phyloP scores from a whole-genome alignment of 2,329 filamentous ascomycete genomes.

The Clonostachys byssicola region DNA sequence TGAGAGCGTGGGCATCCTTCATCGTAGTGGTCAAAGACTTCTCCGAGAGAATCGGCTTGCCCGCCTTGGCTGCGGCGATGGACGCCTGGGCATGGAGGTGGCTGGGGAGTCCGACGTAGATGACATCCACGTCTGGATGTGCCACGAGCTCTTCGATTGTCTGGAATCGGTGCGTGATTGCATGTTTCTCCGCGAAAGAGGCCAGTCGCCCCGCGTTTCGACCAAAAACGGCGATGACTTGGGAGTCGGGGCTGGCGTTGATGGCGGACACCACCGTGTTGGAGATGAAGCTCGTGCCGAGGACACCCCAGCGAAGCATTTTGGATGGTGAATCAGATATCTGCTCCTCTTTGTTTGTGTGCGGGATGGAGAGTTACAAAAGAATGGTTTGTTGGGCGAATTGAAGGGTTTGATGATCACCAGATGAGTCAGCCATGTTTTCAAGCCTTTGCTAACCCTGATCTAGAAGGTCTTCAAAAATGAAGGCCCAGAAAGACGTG shows the following conservation, averaged over 20 bases:
- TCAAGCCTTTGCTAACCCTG: no score
- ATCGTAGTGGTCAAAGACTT: conserved; percentile 17
- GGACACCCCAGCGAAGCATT: conserved; percentile 18
- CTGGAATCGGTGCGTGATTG: conserved; percentile 9
- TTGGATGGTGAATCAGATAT: no score
- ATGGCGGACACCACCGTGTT: conserved; percentile 14
- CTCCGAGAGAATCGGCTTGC: conserved; percentile 17
- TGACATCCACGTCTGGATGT: conserved; percentile 14
- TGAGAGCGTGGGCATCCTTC: conserved; percentile 14
- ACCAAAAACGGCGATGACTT: conserved; percentile 16
- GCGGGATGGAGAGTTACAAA: no score
- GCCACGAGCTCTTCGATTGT: conserved; percentile 12
- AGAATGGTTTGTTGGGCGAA: no score
- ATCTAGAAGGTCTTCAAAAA: no score
- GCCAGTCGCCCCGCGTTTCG: conserved; percentile 13
- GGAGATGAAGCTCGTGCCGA: conserved; percentile 20
- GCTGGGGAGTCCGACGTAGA: conserved; percentile 17
- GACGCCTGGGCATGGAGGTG: conserved; percentile 16
- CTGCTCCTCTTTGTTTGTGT: no score
- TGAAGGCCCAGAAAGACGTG: no score
- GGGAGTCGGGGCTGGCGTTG: conserved; percentile 9
- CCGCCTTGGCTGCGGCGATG: conserved; percentile 11
- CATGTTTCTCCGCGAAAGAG: conserved; percentile 14
- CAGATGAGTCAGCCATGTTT: no score
- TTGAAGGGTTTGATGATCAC: no score